phyloP scores from a whole-genome alignment of 2,329 filamentous ascomycete genomes.

The Aspergillus intermedius region DNA sequence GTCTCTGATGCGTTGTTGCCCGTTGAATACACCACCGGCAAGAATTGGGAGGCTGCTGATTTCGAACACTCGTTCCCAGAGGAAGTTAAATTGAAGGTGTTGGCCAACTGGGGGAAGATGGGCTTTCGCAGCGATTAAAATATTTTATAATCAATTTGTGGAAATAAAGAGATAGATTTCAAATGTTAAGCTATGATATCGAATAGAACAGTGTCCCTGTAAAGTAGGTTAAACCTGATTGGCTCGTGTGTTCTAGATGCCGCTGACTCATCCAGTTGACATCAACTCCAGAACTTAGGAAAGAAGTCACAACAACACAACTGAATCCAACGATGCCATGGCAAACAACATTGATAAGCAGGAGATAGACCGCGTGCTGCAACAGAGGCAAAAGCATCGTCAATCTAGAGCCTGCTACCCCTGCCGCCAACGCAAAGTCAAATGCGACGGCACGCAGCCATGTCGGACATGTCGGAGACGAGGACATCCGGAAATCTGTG shows the following conservation, averaged over 20 bases:
- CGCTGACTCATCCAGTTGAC: neutral
- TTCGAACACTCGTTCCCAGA: slow-evolving; percentile 34
- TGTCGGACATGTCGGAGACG: slow-evolving; percentile 23
- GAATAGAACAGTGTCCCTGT: neutral
- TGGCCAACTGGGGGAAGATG: slow-evolving; percentile 29
- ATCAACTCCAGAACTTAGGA: neutral
- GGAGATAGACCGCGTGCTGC: slow-evolving; percentile 24
- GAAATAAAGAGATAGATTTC: neutral
- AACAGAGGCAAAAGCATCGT: slow-evolving; percentile 21
- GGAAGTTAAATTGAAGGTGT: slow-evolving; percentile 33
- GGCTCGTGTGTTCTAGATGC: no score
- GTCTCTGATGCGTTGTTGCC: slow-evolving; percentile 42
- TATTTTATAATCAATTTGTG: no score
- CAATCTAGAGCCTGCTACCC: slow-evolving; percentile 29
- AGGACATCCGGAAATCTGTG: slow-evolving; percentile 24
- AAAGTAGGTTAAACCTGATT: no score
- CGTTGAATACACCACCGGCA: slow-evolving; percentile 36
- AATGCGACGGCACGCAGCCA: slow-evolving; percentile 25
- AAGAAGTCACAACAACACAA: neutral
- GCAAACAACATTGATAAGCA: slow-evolving; percentile 13
- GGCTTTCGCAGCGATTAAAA: slow-evolving; percentile 16
- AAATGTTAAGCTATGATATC: neutral
- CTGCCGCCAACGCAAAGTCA: slow-evolving; percentile 31
- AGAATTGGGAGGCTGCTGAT: slow-evolving; percentile 25
- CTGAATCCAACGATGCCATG: neutral